Evolutionary conservation across 345 rosid species (phyloP).

Genomic region (Citrus inodora): DNA sequence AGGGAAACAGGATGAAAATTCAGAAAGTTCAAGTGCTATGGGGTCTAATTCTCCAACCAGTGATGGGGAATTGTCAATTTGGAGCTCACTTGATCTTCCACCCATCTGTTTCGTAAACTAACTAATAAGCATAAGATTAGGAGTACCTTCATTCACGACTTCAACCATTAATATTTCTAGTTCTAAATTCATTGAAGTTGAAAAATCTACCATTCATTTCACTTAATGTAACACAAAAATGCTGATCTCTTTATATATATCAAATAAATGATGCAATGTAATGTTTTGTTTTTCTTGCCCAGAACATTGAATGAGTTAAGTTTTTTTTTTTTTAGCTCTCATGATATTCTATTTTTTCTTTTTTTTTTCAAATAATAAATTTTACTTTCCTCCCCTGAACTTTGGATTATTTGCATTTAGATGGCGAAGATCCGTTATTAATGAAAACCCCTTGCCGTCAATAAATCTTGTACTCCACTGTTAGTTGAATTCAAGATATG

Average conservation of each 20-base stretch:
- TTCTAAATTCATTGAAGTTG: neutral
- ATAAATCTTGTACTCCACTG: too few relatives aligned
- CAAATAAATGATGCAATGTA: neutral
- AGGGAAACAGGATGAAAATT: slow-evolving; percentile 19
- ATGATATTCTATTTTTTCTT: too few relatives aligned
- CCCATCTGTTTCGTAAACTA: slow-evolving; percentile 59
- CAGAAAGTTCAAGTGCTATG: slow-evolving; percentile 13
- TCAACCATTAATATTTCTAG: neutral
- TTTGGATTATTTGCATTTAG: too few relatives aligned
- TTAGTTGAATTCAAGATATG: too few relatives aligned
- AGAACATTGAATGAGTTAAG: neutral
- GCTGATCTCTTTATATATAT: neutral
- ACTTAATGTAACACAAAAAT: neutral
- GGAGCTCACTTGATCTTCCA: slow-evolving; percentile 70
- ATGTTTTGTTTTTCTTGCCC: neutral
- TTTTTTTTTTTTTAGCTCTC: too few relatives aligned
- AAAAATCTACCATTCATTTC: neutral
- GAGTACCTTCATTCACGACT: neutral
- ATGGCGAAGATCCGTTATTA: too few relatives aligned
- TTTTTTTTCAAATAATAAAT: too few relatives aligned
- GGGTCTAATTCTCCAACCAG: slow-evolving; percentile 1
- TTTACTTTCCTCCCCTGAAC: too few relatives aligned
- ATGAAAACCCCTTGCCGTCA: too few relatives aligned
- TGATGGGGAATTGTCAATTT: slow-evolving; percentile 44
- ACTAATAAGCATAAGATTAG: neutral